Conservation (phyloP, 1,284 basidiomycete genomes). For the Gomphus bonarii region DNA sequence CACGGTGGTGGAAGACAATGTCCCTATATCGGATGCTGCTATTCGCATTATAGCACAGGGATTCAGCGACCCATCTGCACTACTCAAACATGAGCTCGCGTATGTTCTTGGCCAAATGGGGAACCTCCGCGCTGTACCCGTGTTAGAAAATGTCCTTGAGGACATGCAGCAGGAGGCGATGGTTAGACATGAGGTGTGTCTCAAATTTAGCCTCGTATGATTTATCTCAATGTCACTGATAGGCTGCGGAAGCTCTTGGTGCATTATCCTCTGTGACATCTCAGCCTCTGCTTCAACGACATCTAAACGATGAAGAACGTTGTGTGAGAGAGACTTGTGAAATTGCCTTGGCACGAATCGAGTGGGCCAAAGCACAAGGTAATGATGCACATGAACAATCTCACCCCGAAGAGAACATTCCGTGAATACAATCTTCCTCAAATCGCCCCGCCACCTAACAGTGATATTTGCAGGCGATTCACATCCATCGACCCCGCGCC, state of each 20-base stretch:
- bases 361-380: constrained; percentile 74
- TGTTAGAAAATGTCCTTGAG: constrained; percentile 69
- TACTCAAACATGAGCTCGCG: constrained; percentile 95
- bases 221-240: constrained; percentile 14
- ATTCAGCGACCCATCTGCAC: constrained; percentile 78
- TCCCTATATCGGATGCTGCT: background rate
- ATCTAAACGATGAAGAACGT: constrained; percentile 63
- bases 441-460: background rate
- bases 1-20: background rate
- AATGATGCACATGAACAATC: background rate
- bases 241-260: constrained; percentile 98
- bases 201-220: background rate
- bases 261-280: constrained; percentile 73
- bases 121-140: constrained; percentile 63
- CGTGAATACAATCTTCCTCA: background rate
- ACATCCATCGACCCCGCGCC: constrained; percentile 96
- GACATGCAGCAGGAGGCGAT: constrained; percentile 79
- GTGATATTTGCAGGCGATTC: constrained; percentile 39
- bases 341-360: constrained; percentile 91
- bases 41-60: constrained; percentile 34
- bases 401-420: background rate
- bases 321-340: constrained; percentile 96
- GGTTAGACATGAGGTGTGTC: constrained; percentile 89
- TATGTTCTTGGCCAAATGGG: constrained; percentile 96
- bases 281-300: constrained; percentile 65